phyloP scores from a whole-genome alignment of 2,329 filamentous ascomycete genomes.

The Dactylella cylindrospora region DNA sequence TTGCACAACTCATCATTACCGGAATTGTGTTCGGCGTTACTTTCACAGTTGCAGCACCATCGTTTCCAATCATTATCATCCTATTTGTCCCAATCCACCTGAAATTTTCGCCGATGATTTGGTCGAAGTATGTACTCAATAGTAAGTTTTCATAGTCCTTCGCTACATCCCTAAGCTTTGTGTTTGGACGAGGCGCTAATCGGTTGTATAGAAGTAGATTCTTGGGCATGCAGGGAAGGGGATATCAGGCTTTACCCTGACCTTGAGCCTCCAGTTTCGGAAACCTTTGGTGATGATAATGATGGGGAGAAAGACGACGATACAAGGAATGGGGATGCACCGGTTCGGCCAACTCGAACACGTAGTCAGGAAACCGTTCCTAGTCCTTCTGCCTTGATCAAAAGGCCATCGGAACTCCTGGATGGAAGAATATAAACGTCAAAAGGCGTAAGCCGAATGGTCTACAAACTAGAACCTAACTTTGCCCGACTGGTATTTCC shows the following conservation, averaged over 20 bases:
- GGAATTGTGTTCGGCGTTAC: conserved; percentile 65
- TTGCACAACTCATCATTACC: conserved; percentile 62
- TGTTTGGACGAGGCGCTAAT: background rate
- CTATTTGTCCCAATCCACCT: conserved; percentile 65
- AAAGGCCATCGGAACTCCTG: no score
- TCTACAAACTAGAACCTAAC: no score
- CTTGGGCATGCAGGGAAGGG: conserved; percentile 51
- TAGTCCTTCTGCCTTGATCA: no score
- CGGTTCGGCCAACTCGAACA: no score
- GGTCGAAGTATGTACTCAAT: conserved; percentile 61
- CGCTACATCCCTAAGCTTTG: background rate
- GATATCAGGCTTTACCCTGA: conserved; percentile 40
- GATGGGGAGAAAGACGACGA: conserved; percentile 5
- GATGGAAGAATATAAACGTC: no score
- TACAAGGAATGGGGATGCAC: background rate
- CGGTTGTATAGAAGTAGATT: conserved; percentile 52
- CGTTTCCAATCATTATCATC: conserved; percentile 66
- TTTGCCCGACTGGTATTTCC: no score
- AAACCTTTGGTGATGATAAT: conserved; percentile 1
- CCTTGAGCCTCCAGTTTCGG: conserved; percentile 16
- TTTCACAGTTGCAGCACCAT: conserved; percentile 64
- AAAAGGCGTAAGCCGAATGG: no score
- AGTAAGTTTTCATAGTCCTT: conserved; percentile 24
- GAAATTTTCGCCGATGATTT: conserved; percentile 62
- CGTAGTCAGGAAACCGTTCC: no score